phyloP scores from a whole-genome alignment of 768 basidiomycete species.

The Sistotremastrum niveocremeum region DNA sequence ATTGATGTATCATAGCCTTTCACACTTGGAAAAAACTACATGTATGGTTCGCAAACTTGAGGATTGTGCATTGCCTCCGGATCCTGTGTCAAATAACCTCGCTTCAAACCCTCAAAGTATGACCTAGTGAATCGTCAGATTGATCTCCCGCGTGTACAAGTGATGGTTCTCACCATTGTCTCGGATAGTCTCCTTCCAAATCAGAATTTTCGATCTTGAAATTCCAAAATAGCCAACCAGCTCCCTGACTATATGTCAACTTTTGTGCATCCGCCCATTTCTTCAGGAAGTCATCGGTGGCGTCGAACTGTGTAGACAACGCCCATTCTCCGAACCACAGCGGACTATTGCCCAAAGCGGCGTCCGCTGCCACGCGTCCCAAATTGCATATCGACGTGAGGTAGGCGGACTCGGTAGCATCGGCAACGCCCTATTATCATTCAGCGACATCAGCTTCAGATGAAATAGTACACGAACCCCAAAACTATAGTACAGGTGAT shows the following conservation, averaged over 20 bases:
- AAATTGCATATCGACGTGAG: slow-evolving; percentile 61
- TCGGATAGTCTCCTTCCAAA: slow-evolving; percentile 34
- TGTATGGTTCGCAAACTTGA: slow-evolving; percentile 49
- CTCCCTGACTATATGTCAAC: slow-evolving; percentile 40
- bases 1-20: background rate
- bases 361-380: slow-evolving; percentile 35
- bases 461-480: slow-evolving; percentile 22
- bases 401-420: slow-evolving; percentile 49
- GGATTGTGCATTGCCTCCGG: slow-evolving; percentile 43
- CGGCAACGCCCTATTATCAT: slow-evolving; percentile 48
- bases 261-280: slow-evolving; percentile 74
- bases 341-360: slow-evolving; percentile 29
- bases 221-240: slow-evolving; percentile 70
- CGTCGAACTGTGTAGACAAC: slow-evolving; percentile 48
- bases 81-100: slow-evolving; percentile 50
- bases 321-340: slow-evolving; percentile 47
- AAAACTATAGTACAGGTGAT: slow-evolving; percentile 58
- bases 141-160: background rate
- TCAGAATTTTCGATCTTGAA: slow-evolving; percentile 55
- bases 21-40: background rate
- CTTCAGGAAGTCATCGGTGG: slow-evolving; percentile 44
- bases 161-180: slow-evolving; percentile 42
- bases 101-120: slow-evolving; percentile 44
- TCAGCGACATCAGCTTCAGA: background rate
- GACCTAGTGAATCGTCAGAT: slow-evolving; percentile 34